phyloP scores from a whole-genome alignment of 1,284 basidiomycete genomes.

The Dichomitus squalens region DNA sequence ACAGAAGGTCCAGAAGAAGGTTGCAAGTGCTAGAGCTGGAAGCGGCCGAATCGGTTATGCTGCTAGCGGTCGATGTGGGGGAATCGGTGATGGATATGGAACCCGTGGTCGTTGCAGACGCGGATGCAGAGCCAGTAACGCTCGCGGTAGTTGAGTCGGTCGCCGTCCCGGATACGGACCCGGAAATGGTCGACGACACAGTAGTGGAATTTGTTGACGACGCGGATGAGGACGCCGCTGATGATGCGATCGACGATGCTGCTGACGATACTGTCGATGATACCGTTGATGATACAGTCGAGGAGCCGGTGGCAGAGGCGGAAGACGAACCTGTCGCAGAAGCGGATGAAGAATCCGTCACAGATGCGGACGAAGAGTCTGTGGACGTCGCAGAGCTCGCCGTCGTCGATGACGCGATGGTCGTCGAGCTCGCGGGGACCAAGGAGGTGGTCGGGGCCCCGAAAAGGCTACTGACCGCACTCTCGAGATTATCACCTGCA shows the following conservation, averaged over 20 bases:
- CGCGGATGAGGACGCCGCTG: not conserved
- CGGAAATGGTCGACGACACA: not conserved
- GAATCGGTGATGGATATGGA: conserved; percentile 10
- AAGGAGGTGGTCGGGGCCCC: conserved; percentile 17
- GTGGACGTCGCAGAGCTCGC: not conserved
- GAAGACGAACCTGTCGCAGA: not conserved
- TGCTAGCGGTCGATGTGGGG: not conserved
- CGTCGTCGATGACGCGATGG: not conserved
- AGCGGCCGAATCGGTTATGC: conserved; percentile 2
- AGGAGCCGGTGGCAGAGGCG: not conserved
- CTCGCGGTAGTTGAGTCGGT: not conserved
- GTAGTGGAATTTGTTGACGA: conserved; percentile 1
- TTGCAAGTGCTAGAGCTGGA: not conserved
- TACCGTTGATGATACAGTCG: not conserved
- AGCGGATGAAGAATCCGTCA: conserved; percentile 2
- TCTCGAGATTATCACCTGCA: conserved; percentile 1
- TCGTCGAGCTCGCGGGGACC: conserved; percentile 23
- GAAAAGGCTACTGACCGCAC: not conserved
- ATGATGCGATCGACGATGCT: not conserved
- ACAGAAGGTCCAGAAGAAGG: conserved; percentile 4
- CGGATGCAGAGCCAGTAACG: not conserved
- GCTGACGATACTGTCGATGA: conserved; percentile 1
- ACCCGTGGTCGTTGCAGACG: conserved; percentile 4
- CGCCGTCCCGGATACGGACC: not conserved
- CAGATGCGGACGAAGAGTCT: not conserved